Base-by-base conservation (phyloP, 306 rosid genomes). In the Acacia melanoxylon region DNA sequence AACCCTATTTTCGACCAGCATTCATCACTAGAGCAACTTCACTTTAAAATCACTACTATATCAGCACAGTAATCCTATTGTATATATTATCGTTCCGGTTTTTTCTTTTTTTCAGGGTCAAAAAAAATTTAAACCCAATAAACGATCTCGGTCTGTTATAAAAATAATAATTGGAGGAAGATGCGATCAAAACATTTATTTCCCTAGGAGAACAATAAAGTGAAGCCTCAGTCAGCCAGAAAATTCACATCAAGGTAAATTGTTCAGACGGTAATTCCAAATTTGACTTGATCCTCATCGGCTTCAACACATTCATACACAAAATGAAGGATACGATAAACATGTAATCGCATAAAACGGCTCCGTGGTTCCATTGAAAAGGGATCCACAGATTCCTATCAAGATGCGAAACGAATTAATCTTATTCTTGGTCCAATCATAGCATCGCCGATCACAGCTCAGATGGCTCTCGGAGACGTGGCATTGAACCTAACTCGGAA, bases 191-290 rank as follows among this genome's bases (percentile, higher is more conserved):
- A 46, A 46, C 15, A 46, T 13, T 12, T 44, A 0, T 46, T 13
- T 46, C 49, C 12, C 13, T 13, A 25, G 29, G 3, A 25, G 15
- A 5, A 46, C 5, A 22, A 7, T 19, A 31, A 8, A 3, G 7
- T 6, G 81, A 90, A 92, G 95, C 95, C 94, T 91, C 82, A 88
- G 92, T 86, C 85, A 91, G 94, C 90, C 79, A 77, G 77, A 81
- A 45, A 45, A 17, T 72, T 88, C 76, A 83, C 95, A 93, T 87
- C 94, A 92, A 76, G 12, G 37, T 15, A 68, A 69, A 33, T n/a
- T 45, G 79, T 35, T 91, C 94, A 93, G 94, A 29, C 94, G 92
- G 95, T 93, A 93, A 91, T 93, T 93, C 92, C 97, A 93, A 89
- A 71, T 78, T 80, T 41, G 78, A 62, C 27, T 68, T 29, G 83